Conservation (phyloP, 371 early-diverging fungal species). For the Apophysomyces elegans region DNA sequence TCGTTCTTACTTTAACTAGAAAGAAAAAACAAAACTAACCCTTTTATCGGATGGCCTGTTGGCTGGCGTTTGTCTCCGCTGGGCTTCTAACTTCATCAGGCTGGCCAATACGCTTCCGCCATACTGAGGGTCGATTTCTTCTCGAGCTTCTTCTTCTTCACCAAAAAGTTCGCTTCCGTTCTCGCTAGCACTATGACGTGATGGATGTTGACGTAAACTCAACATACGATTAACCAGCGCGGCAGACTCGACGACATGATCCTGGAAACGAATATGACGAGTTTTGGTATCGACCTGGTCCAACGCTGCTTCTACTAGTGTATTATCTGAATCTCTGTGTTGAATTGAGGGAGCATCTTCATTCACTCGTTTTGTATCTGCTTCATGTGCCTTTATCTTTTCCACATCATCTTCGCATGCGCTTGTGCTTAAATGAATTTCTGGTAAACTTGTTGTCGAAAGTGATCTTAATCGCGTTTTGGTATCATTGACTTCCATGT, state of each 20-base stretch:
- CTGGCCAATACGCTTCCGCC: constrained; percentile 44
- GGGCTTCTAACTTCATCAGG: constrained; percentile 48
- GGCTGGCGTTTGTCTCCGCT: constrained; percentile 22
- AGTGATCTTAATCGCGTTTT: neutral
- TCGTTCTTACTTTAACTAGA: constrained; percentile 17
- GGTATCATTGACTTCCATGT: neutral
- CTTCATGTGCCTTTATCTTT: neutral
- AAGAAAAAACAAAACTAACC: constrained; percentile 8
- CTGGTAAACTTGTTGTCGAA: constrained; percentile 14
- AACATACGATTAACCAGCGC: constrained; percentile 48
- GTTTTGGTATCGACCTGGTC: constrained; percentile 46
- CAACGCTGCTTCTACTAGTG: constrained; percentile 49
- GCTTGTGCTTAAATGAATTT: constrained; percentile 10
- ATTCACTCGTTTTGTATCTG: neutral
- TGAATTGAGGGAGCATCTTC: neutral
- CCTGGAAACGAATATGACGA: constrained; percentile 51
- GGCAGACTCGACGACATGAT: constrained; percentile 50
- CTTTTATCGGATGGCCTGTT: constrained; percentile 12
- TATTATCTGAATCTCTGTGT: constrained; percentile 27
- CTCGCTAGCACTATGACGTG: neutral
- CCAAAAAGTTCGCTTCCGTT: constrained; percentile 1
- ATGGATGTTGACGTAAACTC: constrained; percentile 21
- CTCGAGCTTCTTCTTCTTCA: neutral
- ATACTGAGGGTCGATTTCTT: constrained; percentile 7
- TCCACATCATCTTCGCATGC: constrained; percentile 1